Base-by-base conservation (phyloP, 768 basidiomycete genomes). In the Termitomyces sp. region DNA sequence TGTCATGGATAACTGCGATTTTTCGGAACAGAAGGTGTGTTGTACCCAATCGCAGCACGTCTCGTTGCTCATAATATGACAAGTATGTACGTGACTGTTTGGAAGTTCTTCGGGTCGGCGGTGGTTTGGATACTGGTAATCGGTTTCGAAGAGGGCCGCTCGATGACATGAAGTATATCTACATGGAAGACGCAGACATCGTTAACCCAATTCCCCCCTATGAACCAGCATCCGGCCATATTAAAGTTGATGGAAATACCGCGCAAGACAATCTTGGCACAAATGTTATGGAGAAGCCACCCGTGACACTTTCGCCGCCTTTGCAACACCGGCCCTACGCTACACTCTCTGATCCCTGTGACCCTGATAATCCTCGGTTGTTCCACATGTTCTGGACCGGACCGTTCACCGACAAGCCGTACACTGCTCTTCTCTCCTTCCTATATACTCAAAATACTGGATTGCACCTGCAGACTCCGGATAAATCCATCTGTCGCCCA, bases 381-480 rank as follows among this genome's bases (percentile, higher is more conserved):
- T 98, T 96, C 78, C 97, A 99, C 72, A 97, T 98, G 87, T 99
- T 97, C 77, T 98, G 97, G 96, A 91, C 95, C 1, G 96, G 97
- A 0, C 88, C 93, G 1, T 98, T 99, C 76, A 97, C 94, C 9
- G 97, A 99, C 77, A 98, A 98, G 70, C 97, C 97, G 2, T 98
- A 99, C 77, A 83, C 94, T 57, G 94, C 96, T 1, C 78, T 98
- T 44, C 77, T 96, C 23, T 97, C 94, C 17, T 99, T 94, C 79
- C 80, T 98, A 35, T 98, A 86, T 75, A 97, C 96, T 3, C 97
- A 99, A 69, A 97, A 97, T 66, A 82, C 89, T 16, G 92, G 89
- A 14, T 77, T 99, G 25, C 86, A 96, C 63, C 69, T 84, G 23
- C 76, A 81, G 52, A 75, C 78, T 58, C 71, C 77, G 3, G 67